phyloP scores from a whole-genome alignment of 2,329 filamentous ascomycete species.

The Colletotrichum aenigma region DNA sequence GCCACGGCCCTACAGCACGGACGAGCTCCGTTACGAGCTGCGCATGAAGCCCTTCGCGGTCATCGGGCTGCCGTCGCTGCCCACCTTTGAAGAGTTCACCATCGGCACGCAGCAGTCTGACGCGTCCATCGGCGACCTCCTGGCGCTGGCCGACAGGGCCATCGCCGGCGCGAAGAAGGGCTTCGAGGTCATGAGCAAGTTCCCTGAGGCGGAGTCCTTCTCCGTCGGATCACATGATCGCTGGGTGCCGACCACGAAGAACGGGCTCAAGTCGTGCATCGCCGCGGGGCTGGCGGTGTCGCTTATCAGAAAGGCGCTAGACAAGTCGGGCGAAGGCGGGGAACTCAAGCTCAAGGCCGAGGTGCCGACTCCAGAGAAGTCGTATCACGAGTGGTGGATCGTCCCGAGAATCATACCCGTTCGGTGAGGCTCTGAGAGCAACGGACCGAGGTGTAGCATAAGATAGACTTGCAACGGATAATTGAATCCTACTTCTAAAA shows the following conservation, averaged over 20 bases:
- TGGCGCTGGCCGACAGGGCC: constrained; percentile 50
- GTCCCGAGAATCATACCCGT: constrained; percentile 53
- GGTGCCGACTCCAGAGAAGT: constrained; percentile 55
- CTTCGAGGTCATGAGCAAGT: constrained; percentile 59
- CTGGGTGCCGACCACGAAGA: constrained; percentile 65
- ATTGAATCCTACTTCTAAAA: background rate
- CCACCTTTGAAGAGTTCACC: constrained; percentile 66
- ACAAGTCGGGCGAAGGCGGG: constrained; percentile 29
- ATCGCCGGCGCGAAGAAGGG: constrained; percentile 55
- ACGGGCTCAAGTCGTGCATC: constrained; percentile 72
- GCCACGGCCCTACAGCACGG: constrained; percentile 67
- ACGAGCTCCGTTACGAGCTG: constrained; percentile 75
- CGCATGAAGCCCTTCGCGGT: constrained; percentile 84
- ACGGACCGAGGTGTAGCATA: background rate
- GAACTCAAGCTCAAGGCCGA: constrained; percentile 50
- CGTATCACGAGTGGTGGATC: constrained; percentile 70
- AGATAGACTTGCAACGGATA: background rate
- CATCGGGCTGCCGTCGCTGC: constrained; percentile 71
- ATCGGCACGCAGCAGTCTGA: constrained; percentile 44
- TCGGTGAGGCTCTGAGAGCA: background rate
- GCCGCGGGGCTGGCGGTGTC: constrained; percentile 69
- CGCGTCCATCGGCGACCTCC: constrained; percentile 41
- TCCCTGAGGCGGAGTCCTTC: constrained; percentile 57
- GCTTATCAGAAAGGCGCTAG: constrained; percentile 61
- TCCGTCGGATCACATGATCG: constrained; percentile 61